These are phyloP conservation scores for Leccinum imitatum DNA, from an alignment of 768 basidiomycete species.

Conservation along the genomic window DNA sequence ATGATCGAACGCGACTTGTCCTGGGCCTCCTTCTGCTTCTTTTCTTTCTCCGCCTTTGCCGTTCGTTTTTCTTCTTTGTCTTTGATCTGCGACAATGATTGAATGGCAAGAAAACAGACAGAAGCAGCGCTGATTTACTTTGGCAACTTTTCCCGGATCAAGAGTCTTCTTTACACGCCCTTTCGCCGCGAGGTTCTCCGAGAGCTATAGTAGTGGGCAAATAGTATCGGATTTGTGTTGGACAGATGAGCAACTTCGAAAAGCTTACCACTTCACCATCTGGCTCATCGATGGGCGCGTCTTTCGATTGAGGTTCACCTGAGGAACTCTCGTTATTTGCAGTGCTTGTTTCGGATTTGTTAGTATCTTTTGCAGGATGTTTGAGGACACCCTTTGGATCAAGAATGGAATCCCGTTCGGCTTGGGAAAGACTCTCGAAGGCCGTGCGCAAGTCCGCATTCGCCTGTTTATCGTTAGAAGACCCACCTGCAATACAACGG, in stretches of 20 bases:
- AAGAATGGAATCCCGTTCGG: slow-evolving; percentile 55
- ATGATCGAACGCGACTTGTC: slow-evolving; percentile 74
- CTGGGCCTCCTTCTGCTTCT: slow-evolving; percentile 67
- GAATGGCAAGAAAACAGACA: slow-evolving; percentile 1
- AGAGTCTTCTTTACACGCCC: slow-evolving; percentile 49
- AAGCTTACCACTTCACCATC: slow-evolving; percentile 42
- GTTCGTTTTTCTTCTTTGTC: slow-evolving; percentile 66
- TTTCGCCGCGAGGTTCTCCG: slow-evolving; percentile 29
- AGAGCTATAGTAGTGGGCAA: slow-evolving; percentile 11
- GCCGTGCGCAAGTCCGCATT: slow-evolving; percentile 51
- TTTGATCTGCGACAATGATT: slow-evolving; percentile 50
- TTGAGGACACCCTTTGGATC: slow-evolving; percentile 44
- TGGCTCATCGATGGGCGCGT: slow-evolving; percentile 28
- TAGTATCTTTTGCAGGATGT: slow-evolving; percentile 37
- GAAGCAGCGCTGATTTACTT: slow-evolving; percentile 18
- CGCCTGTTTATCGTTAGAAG: slow-evolving; percentile 43
- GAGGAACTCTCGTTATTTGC: not conserved
- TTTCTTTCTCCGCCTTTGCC: slow-evolving; percentile 69
- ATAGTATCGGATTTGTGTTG: not conserved
- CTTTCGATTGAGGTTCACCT: slow-evolving; percentile 32
- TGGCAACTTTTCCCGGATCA: slow-evolving; percentile 53
- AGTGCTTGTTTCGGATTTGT: slow-evolving; percentile 18
- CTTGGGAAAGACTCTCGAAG: slow-evolving; percentile 58
- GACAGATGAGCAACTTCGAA: not conserved
- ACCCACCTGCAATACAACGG: not conserved